Base-by-base conservation (phyloP, 2,329 filamentous ascomycete species). In the Penicillium sp. region DNA sequence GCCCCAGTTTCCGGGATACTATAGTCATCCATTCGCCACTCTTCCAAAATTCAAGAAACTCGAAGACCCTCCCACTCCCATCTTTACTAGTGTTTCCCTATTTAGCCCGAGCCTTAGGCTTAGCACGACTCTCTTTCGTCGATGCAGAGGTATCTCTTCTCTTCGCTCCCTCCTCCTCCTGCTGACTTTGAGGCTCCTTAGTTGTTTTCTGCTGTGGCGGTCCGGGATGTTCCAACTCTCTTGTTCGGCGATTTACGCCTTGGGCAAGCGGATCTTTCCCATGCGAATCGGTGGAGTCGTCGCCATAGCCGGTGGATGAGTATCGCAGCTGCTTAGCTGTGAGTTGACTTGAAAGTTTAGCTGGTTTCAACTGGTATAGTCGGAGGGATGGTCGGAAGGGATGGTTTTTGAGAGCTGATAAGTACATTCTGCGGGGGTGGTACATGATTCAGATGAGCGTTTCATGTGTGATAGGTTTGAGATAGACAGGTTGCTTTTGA, bases 171-270 rank as follows among this genome's bases (percentile, higher is more conserved):
- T 21, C 19, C 2, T 19, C 18, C 16, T 8, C 7, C n/a, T n/a
- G n/a, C n/a, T n/a, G n/a, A n/a, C n/a, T n/a, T 9, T 19, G 16
- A 11, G 4, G 19, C 6, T 16, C 34, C 34, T 11, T 37, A 7
- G 18, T n/a, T n/a, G 21, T n/a, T n/a, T 24, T 24, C 9, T 44
- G 21, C 23, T 55, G 54, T 14, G 43, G 21, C 5, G 54, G 54
- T 31, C 54, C 54, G 4, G 54, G 50, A 11, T 56, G 54, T 28
- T 56, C 54, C 9, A 56, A 23, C n/a, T 56, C 54, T n/a, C 54
- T 50, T 13, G 26, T 56, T n/a, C 54, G 54, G n/a, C 2, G 40
- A 36, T 34, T 56, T n/a, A 53, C 50, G 1, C 54, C 54, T 50
- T 53, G 50, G 3, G 42, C 11, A 7, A 7, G 6, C n/a, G 54